A percentile compares a stretch with the other conserved stretches of the same genome.
These are phyloP conservation scores for Datisca glomerata DNA, from an alignment of 306 rosid species.

Conservation along the genomic window DNA sequence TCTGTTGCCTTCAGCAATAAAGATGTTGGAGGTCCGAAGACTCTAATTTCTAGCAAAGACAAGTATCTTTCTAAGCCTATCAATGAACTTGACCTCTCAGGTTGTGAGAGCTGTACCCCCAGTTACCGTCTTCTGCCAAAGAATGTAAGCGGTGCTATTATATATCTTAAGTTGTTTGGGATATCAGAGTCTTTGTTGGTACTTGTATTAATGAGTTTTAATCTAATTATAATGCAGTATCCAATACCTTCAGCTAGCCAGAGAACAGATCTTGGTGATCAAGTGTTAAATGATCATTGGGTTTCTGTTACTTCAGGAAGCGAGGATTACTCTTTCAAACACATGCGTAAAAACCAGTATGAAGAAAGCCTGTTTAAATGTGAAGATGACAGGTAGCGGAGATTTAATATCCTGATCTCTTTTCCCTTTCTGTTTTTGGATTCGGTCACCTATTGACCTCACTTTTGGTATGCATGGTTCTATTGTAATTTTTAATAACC, in stretches of 20 bases:
- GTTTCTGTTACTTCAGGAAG: constrained; percentile 99
- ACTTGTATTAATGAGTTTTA: not conserved
- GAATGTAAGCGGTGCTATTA: constrained; percentile 33
- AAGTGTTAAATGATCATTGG: constrained; percentile 93
- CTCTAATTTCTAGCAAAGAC: constrained; percentile 31
- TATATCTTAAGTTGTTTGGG: not conserved
- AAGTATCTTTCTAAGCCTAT: constrained; percentile 81
- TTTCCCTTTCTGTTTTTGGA: too few species aligned
- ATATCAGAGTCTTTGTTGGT: not conserved
- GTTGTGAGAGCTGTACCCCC: constrained; percentile 77
- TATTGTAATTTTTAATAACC: too few species aligned
- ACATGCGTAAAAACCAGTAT: constrained; percentile 94
- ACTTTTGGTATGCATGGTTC: too few species aligned
- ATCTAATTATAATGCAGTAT: constrained; percentile 43
- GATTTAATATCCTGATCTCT: too few species aligned
- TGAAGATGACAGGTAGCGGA: constrained; percentile 86
- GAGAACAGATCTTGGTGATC: constrained; percentile 82
- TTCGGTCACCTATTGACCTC: too few species aligned
- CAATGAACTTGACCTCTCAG: constrained; percentile 93
- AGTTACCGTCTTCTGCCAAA: constrained; percentile 92
- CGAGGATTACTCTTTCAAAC: constrained; percentile 98
- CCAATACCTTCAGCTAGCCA: constrained; percentile 84
- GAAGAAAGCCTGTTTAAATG: constrained; percentile 95
- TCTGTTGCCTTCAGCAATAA: constrained; percentile 2
- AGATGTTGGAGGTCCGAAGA: constrained; percentile 8